Evolutionary conservation across 2,329 filamentous ascomycete species (phyloP).

Genomic region (Basipetospora chlamydospora): DNA sequence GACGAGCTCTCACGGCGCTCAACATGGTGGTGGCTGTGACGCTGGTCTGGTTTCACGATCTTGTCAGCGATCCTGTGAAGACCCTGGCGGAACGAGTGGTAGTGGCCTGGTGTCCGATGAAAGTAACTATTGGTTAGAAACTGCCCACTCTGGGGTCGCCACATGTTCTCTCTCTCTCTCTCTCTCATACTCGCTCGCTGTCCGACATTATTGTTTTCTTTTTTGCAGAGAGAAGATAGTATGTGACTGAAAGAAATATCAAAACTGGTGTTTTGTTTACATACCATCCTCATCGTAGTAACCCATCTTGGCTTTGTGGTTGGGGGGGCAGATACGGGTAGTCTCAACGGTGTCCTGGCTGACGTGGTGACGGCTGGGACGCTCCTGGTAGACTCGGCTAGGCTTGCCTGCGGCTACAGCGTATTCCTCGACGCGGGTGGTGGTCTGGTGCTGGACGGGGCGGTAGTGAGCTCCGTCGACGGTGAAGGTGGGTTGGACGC

Average conservation of each 20-base stretch:
- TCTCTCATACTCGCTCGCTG: too few species aligned
- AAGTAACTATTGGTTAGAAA: background rate
- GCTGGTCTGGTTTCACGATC: conserved; percentile 31
- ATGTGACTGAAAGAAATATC: conserved; percentile 5
- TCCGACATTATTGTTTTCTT: too few species aligned
- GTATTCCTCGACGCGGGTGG: conserved; percentile 18
- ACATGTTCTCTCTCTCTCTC: too few species aligned
- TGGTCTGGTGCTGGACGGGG: conserved; percentile 12
- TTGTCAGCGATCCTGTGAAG: conserved; percentile 44
- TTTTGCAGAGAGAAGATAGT: background rate
- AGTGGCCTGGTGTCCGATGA: conserved; percentile 28
- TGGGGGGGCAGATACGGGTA: conserved; percentile 24
- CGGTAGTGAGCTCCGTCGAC: conserved; percentile 21
- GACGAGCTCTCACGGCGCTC: conserved; percentile 29
- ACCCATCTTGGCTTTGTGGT: conserved; percentile 43
- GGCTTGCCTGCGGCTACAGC: conserved; percentile 24
- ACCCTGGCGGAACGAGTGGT: conserved; percentile 43
- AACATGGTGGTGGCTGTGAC: conserved; percentile 32
- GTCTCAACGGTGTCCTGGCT: conserved; percentile 52
- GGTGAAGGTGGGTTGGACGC: conserved; percentile 34
- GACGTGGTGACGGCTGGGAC: conserved; percentile 34
- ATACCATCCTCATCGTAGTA: conserved; percentile 51
- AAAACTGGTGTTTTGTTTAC: too few species aligned
- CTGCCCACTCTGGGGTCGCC: background rate
- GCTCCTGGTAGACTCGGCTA: conserved; percentile 35